Conservation (phyloP, 2,329 filamentous ascomycete genomes). For the Myriosclerotinia scirpicola region DNA sequence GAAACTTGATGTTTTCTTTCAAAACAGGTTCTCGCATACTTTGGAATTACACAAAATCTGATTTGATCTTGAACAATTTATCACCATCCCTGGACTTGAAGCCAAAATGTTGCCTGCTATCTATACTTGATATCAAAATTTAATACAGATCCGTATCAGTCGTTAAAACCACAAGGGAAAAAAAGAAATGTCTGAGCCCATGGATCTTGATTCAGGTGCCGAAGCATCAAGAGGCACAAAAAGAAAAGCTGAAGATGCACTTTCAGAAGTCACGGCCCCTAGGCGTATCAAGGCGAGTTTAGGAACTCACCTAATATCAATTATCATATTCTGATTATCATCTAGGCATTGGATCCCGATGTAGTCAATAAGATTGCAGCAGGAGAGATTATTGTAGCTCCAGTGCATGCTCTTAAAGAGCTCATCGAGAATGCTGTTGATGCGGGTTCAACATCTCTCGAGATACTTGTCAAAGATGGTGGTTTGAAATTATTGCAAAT, state of each 20-base stretch:
- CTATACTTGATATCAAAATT: neutral
- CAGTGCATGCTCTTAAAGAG: conserved; percentile 94
- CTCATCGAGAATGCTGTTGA: conserved; percentile 96
- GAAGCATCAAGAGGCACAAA: conserved; percentile 44
- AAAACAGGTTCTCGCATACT: neutral
- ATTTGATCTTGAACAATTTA: neutral
- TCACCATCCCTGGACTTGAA: conserved; percentile 5
- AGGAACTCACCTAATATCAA: neutral
- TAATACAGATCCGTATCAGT: neutral
- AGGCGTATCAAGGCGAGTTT: conserved; percentile 49
- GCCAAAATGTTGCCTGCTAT: conserved; percentile 4
- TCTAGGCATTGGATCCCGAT: conserved; percentile 81
- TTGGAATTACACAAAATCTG: neutral
- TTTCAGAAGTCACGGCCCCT: conserved; percentile 44
- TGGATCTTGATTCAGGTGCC: conserved; percentile 45
- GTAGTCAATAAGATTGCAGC: conserved; percentile 99
- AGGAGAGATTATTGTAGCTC: conserved; percentile 96
- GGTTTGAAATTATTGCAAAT: conserved; percentile 95
- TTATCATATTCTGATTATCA: conserved; percentile 35
- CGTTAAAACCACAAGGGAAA: neutral
- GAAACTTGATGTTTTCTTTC: neutral
- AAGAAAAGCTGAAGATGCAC: conserved; percentile 49
- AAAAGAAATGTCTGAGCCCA: conserved; percentile 40
- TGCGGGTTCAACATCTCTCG: conserved; percentile 88
- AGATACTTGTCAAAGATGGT: conserved; percentile 91